Percentiles rank a stretch among this genome's conserved stretches.
These are phyloP conservation scores for Testicularia cyperi DNA, from an alignment of 1,284 basidiomycete species.

Conservation along the genomic window DNA sequence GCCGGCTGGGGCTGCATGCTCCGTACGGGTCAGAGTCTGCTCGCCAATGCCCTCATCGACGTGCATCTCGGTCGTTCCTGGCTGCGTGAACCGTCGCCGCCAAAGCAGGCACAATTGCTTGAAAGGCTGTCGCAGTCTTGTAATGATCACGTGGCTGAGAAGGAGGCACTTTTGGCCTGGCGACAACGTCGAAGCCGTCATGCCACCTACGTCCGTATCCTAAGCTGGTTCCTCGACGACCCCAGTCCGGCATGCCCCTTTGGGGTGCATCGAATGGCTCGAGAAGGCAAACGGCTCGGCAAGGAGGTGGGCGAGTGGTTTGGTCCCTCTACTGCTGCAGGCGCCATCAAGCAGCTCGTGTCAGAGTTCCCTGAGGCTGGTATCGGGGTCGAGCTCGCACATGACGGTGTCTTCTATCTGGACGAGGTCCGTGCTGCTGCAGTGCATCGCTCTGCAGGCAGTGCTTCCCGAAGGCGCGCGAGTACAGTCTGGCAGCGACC, in stretches of 20 bases:
- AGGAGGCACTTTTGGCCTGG: conserved; percentile 7
- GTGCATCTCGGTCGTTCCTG: conserved; percentile 70
- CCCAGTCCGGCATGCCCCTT: conserved; percentile 86
- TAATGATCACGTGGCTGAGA: conserved; percentile 8
- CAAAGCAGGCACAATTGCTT: conserved; percentile 8
- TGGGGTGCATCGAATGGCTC: conserved; percentile 91
- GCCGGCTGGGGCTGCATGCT: conserved; percentile 98
- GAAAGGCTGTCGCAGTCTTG: conserved; percentile 11
- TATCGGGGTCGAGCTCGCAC: conserved; percentile 75
- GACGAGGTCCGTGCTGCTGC: conserved; percentile 83
- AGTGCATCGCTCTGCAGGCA: conserved; percentile 55
- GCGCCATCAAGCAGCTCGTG: conserved; percentile 78
- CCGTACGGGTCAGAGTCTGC: conserved; percentile 84
- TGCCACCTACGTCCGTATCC: conserved; percentile 75
- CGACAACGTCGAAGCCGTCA: conserved; percentile 19
- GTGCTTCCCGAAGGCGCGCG: not conserved
- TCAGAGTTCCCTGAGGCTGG: conserved; percentile 74
- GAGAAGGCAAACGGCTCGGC: conserved; percentile 89
- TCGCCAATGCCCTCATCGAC: conserved; percentile 83
- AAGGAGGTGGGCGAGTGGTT: conserved; percentile 98
- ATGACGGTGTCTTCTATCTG: conserved; percentile 79
- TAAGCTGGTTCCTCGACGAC: conserved; percentile 93
- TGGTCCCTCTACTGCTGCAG: conserved; percentile 92
- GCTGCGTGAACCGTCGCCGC: conserved; percentile 24
- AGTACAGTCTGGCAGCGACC: conserved; percentile 68